phyloP scores from a whole-genome alignment of 2,329 filamentous ascomycete genomes.

The Cladobotryum protrusum region DNA sequence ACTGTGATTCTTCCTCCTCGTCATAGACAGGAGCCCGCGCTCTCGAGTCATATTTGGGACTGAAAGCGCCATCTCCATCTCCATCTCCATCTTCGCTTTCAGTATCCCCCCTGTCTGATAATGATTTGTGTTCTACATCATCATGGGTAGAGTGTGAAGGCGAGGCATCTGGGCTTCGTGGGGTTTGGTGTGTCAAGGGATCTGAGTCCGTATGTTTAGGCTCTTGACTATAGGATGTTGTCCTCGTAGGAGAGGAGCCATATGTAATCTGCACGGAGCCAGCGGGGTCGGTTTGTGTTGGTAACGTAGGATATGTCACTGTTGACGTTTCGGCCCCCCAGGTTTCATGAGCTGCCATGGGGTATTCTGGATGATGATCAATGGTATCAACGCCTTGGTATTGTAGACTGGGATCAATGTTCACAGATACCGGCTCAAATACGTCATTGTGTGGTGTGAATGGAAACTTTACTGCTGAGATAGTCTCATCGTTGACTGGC shows the following conservation, averaged over 20 bases:
- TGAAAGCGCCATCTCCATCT: not conserved
- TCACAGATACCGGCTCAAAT: not conserved
- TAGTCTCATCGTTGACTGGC: too few relatives aligned
- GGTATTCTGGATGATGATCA: not conserved
- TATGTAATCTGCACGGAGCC: not conserved
- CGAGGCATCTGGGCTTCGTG: too few relatives aligned
- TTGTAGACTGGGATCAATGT: slow-evolving; percentile 15
- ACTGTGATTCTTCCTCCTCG: not conserved
- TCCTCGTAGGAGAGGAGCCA: slow-evolving; percentile 4
- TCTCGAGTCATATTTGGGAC: too few relatives aligned
- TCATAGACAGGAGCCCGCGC: too few relatives aligned
- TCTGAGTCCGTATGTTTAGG: too few relatives aligned
- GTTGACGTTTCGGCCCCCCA: slow-evolving; percentile 2
- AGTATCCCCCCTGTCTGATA: not conserved
- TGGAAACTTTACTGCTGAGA: too few relatives aligned
- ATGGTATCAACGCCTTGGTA: slow-evolving; percentile 3
- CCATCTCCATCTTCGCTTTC: not conserved
- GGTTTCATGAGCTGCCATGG: not conserved
- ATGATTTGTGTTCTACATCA: not conserved
- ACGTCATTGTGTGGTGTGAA: too few relatives aligned
- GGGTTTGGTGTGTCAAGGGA: too few relatives aligned
- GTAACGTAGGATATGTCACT: slow-evolving; percentile 1
- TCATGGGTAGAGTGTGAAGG: not conserved
- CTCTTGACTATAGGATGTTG: not conserved
- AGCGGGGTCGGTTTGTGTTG: not conserved